Evolutionary conservation across 2,329 filamentous ascomycete genomes (phyloP).

Genomic region (Sclerotinia trifoliorum): DNA sequence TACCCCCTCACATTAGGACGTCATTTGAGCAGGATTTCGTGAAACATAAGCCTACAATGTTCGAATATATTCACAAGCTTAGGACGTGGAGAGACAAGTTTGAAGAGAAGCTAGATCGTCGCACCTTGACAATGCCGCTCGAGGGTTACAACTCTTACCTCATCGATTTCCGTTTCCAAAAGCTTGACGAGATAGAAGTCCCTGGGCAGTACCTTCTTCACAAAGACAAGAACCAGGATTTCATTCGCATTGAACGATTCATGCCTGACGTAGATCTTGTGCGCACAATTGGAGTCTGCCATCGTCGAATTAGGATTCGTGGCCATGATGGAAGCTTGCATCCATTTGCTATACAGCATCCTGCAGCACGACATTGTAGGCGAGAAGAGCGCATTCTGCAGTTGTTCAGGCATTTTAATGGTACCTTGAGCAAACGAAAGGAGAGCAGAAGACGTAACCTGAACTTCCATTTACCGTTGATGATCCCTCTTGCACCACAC

Average conservation of each 20-base stretch:
- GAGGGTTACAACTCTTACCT: constrained; percentile 87
- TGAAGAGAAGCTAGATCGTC: constrained; percentile 91
- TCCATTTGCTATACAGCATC: constrained; percentile 93
- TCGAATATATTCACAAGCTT: constrained; percentile 96
- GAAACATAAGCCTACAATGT: constrained; percentile 91
- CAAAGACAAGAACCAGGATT: constrained; percentile 98
- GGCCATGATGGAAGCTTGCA: constrained; percentile 98
- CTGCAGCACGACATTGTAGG: constrained; percentile 85
- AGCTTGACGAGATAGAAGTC: constrained; percentile 97
- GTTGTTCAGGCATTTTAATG: constrained; percentile 96
- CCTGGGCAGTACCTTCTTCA: constrained; percentile 96
- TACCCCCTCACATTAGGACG: constrained; percentile 91
- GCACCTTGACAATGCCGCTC: constrained; percentile 50
- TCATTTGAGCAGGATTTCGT: constrained; percentile 99
- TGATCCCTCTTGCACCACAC: constrained; percentile 92
- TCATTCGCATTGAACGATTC: constrained; percentile 96
- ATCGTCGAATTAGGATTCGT: constrained; percentile 90
- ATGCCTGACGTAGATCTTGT: constrained; percentile 92
- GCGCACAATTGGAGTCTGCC: constrained; percentile 84
- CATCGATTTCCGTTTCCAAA: constrained; percentile 95
- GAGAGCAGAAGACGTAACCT: constrained; percentile 90
- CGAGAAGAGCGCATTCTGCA: constrained; percentile 94
- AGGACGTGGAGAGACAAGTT: constrained; percentile 97
- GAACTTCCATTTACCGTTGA: constrained; percentile 92
- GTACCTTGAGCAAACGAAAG: constrained; percentile 86